Conservation (phyloP, 495 filamentous ascomycete genomes). For the Annulohypoxylon stygium region DNA sequence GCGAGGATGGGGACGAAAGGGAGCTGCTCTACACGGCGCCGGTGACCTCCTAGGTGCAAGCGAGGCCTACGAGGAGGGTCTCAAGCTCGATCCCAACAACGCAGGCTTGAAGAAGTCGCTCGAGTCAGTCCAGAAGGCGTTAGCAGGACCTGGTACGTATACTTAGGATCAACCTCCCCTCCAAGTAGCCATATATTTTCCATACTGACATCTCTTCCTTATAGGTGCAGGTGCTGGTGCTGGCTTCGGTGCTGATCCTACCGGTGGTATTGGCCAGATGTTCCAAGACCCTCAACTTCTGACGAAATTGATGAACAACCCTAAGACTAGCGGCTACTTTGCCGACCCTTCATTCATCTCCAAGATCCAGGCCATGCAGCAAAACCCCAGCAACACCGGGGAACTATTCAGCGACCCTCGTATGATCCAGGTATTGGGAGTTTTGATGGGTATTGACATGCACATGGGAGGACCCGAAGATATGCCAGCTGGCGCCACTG, state of each 20-base stretch:
- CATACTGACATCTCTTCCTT: slow-evolving; percentile 4
- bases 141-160: slow-evolving; percentile 78
- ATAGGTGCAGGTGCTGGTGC: slow-evolving; percentile 61
- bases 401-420: slow-evolving; percentile 88
- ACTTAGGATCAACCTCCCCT: neutral
- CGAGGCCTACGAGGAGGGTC: slow-evolving; percentile 91
- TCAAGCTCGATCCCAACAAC: slow-evolving; percentile 92
- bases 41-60: slow-evolving; percentile 86
- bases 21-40: slow-evolving; percentile 86
- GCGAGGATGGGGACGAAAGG: slow-evolving; percentile 94
- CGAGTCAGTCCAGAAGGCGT: slow-evolving; percentile 85
- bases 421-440: slow-evolving; percentile 94
- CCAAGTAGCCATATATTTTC: slow-evolving; percentile 18
- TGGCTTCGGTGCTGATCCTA: slow-evolving; percentile 67
- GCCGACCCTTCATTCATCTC: slow-evolving; percentile 89
- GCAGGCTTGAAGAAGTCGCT: slow-evolving; percentile 92
- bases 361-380: slow-evolving; percentile 82
- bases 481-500: slow-evolving; percentile 58
- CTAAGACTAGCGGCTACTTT: slow-evolving; percentile 89
- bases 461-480: slow-evolving; percentile 75
- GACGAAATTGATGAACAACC: slow-evolving; percentile 91
- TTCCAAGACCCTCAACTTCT: slow-evolving; percentile 93
- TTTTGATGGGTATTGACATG: slow-evolving; percentile 95
- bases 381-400: slow-evolving; percentile 84
- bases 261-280: slow-evolving; percentile 83